A percentile compares a stretch with the other conserved stretches of the same genome.
Evolutionary conservation across 352 stramenopile species (phyloP).

Genomic region (Phytophthora boehmeriae): DNA sequence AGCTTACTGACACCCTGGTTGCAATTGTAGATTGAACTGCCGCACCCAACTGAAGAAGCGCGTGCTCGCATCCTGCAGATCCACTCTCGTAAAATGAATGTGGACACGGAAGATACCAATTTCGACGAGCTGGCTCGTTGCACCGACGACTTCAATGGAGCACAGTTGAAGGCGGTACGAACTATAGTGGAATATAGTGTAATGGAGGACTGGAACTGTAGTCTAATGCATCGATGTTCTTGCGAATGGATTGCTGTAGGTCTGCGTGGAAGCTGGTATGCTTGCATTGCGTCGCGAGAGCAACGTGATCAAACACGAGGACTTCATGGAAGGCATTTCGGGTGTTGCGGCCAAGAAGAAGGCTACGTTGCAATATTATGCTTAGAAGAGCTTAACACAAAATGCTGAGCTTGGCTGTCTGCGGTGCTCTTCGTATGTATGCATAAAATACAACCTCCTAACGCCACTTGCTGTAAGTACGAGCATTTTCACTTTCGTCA

Average conservation of each 20-base stretch:
- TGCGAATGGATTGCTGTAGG: slow-evolving; percentile 24
- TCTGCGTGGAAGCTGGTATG: slow-evolving; percentile 99
- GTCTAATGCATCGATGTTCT: neutral
- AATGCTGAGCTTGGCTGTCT: neutral
- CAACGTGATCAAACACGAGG: slow-evolving; percentile 97
- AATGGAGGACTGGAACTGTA: neutral
- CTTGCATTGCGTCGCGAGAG: slow-evolving; percentile 95
- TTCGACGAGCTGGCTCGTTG: slow-evolving; percentile 97
- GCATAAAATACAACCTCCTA: neutral
- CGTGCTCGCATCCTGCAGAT: slow-evolving; percentile 97
- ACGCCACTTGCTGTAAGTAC: neutral
- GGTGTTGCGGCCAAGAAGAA: slow-evolving; percentile 99
- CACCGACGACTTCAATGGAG: slow-evolving; percentile 99
- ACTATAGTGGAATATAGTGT: neutral
- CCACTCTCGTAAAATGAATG: slow-evolving; percentile 98
- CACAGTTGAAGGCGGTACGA: slow-evolving; percentile 95
- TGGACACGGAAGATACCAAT: slow-evolving; percentile 94
- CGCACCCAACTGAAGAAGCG: slow-evolving; percentile 97
- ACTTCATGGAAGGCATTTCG: slow-evolving; percentile 99
- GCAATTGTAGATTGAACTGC: slow-evolving; percentile 95
- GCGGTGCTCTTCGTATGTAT: slow-evolving; percentile 1
- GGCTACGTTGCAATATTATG: slow-evolving; percentile 97
- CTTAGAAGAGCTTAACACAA: slow-evolving; percentile 61
- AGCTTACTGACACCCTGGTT: neutral
- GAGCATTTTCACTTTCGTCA: neutral